A percentile compares a stretch with the other conserved stretches of the same genome.
Evolutionary conservation across 2,329 filamentous ascomycete genomes (phyloP).

Genomic region (Colletotrichum camelliae): DNA sequence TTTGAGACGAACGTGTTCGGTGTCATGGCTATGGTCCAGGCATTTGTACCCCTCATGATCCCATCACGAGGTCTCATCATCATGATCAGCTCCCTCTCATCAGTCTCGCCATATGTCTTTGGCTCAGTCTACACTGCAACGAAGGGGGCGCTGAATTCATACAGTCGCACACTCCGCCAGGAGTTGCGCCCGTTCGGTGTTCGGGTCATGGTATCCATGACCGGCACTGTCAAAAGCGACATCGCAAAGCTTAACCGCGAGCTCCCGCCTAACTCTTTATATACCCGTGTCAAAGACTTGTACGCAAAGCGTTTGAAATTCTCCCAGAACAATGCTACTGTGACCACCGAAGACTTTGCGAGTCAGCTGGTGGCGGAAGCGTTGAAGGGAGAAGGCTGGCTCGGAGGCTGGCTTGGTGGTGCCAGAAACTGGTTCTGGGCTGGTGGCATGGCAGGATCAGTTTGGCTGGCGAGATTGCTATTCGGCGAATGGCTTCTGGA

Average conservation of each 20-base stretch:
- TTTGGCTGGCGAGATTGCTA: slow-evolving; percentile 33
- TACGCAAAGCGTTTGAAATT: slow-evolving; percentile 53
- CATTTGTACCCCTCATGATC: slow-evolving; percentile 56
- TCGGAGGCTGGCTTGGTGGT: slow-evolving; percentile 36
- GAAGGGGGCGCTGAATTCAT: slow-evolving; percentile 59
- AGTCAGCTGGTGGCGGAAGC: slow-evolving; percentile 46
- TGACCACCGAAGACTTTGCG: slow-evolving; percentile 51
- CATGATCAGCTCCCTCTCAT: slow-evolving; percentile 59
- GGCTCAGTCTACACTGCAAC: slow-evolving; percentile 59
- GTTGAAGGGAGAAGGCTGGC: slow-evolving; percentile 42
- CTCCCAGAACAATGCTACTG: slow-evolving; percentile 52
- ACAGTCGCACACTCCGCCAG: slow-evolving; percentile 58
- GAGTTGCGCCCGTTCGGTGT: slow-evolving; percentile 60
- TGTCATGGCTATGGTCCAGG: slow-evolving; percentile 60
- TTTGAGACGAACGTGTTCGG: slow-evolving; percentile 65
- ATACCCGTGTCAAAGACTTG: slow-evolving; percentile 48
- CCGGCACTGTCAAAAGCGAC: slow-evolving; percentile 58
- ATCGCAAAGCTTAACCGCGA: slow-evolving; percentile 47
- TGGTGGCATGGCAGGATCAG: slow-evolving; percentile 32
- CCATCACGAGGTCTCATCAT: slow-evolving; percentile 55
- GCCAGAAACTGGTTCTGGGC: slow-evolving; percentile 40
- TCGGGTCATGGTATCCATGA: slow-evolving; percentile 62
- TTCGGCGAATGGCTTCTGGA: slow-evolving; percentile 32
- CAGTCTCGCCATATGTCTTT: slow-evolving; percentile 58
- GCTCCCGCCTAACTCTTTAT: slow-evolving; percentile 52